Conservation (phyloP, 106 monocot species). For the Dendrobium chrysotoxum region DNA sequence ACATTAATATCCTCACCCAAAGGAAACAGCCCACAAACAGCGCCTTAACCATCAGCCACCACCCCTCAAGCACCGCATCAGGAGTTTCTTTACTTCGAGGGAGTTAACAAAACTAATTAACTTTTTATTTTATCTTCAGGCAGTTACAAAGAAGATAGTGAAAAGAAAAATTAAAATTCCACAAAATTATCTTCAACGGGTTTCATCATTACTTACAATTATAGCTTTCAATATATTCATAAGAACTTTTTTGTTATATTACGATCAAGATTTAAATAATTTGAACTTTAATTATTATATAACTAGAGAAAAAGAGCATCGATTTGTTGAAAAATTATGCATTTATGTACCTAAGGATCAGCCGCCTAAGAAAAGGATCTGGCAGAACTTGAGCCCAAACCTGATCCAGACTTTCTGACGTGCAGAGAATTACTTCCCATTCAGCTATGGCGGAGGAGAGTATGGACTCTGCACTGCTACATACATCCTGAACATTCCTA, state of each 20-base stretch:
- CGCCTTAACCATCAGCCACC: no score
- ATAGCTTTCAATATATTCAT: neutral
- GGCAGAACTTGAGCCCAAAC: constrained; percentile 81
- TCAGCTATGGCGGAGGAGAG: constrained; percentile 73
- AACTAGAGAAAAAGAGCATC: neutral
- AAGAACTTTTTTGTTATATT: neutral
- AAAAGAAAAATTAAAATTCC: neutral
- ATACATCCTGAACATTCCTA: constrained; percentile 42
- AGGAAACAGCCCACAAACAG: no score
- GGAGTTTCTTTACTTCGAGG: neutral
- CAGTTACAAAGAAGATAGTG: neutral
- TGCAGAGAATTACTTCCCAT: constrained; percentile 78
- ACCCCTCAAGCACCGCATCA: no score
- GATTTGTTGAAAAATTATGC: neutral
- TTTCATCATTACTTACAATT: no score
- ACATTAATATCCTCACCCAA: no score
- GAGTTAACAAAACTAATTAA: neutral
- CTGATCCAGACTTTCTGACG: constrained; percentile 49
- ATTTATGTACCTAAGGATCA: constrained; percentile 72
- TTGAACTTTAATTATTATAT: neutral
- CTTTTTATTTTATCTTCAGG: neutral
- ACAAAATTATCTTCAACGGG: neutral
- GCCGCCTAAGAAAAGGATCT: constrained; percentile 82
- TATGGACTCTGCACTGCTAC: constrained; percentile 40
- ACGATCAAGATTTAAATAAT: neutral